A percentile compares a stretch with the other conserved stretches of the same genome.
These are phyloP conservation scores for Vitis hybrid DNA, from an alignment of 177 flowering plant genomes.

Conservation along the genomic window DNA sequence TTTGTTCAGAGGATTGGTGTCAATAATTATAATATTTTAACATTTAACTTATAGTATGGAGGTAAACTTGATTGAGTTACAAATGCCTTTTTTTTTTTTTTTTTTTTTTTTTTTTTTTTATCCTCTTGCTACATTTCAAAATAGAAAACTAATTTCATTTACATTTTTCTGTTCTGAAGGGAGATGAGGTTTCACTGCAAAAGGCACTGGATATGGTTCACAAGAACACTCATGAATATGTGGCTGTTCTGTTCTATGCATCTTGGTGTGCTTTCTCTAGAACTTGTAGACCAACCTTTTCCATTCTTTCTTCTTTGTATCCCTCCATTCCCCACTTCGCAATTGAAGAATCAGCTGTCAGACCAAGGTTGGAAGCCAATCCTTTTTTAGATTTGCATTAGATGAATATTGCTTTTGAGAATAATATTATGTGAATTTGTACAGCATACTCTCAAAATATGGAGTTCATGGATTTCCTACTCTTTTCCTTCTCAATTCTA, in stretches of 20 bases:
- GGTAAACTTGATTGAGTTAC: not conserved
- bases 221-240: conserved; percentile 47
- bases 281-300: conserved; percentile 55
- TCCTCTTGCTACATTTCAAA: not conserved
- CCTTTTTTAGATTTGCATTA: conserved; percentile 3
- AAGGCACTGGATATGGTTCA: conserved; percentile 60
- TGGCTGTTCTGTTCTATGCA: conserved; percentile 83
- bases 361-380: conserved; percentile 61
- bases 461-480: conserved; percentile 97
- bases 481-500: conserved; percentile 74
- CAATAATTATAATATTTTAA: too few relatives aligned
- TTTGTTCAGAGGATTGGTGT: too few relatives aligned
- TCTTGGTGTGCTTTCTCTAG: conserved; percentile 95
- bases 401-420: not conserved
- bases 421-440: conserved; percentile 15
- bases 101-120: not conserved
- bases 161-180: conserved; percentile 47
- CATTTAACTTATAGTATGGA: too few relatives aligned
- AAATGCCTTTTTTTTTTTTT: not conserved
- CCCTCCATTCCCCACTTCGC: conserved; percentile 84
- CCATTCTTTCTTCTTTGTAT: conserved; percentile 54
- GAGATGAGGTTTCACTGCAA: conserved; percentile 68
- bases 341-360: conserved; percentile 76
- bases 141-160: conserved; percentile 5
- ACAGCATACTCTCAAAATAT: conserved; percentile 80